phyloP scores from a whole-genome alignment of 1,139 yeast species.

The Keqinozyma sinolaborantium region DNA sequence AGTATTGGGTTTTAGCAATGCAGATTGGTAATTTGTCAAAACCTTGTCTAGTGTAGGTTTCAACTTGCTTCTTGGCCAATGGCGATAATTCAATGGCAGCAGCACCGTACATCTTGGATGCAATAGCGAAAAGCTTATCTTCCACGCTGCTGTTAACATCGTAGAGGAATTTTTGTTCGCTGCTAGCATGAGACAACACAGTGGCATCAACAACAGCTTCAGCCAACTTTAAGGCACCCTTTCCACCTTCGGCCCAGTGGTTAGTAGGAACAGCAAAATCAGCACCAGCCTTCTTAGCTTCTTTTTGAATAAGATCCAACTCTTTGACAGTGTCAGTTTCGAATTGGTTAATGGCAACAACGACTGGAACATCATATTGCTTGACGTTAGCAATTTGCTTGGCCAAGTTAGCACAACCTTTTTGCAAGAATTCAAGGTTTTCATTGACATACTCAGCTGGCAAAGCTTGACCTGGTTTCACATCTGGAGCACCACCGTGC shows the following conservation, averaged over 20 bases:
- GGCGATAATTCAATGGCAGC: conserved; percentile 63
- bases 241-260: conserved; percentile 83
- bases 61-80: conserved; percentile 64
- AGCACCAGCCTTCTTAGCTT: conserved; percentile 73
- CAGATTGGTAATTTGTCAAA: conserved; percentile 74
- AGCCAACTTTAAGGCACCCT: conserved; percentile 68
- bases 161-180: conserved; percentile 55
- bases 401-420: conserved; percentile 70
- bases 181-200: conserved; percentile 21
- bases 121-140: conserved; percentile 60
- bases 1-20: conserved; percentile 82
- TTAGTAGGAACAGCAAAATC: conserved; percentile 69
- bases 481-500: conserved; percentile 84
- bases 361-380: conserved; percentile 71
- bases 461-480: conserved; percentile 74
- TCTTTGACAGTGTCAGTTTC: conserved; percentile 71
- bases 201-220: conserved; percentile 65
- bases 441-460: conserved; percentile 67
- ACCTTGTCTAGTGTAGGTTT: conserved; percentile 64
- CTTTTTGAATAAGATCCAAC: conserved; percentile 56
- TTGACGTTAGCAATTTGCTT: conserved; percentile 72
- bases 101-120: conserved; percentile 77
- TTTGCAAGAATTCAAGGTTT: conserved; percentile 58
- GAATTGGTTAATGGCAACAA: conserved; percentile 76
- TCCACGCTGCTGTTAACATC: conserved; percentile 60